phyloP scores from a whole-genome alignment of 305 asterid species.

The Fraxinus dipetala region DNA sequence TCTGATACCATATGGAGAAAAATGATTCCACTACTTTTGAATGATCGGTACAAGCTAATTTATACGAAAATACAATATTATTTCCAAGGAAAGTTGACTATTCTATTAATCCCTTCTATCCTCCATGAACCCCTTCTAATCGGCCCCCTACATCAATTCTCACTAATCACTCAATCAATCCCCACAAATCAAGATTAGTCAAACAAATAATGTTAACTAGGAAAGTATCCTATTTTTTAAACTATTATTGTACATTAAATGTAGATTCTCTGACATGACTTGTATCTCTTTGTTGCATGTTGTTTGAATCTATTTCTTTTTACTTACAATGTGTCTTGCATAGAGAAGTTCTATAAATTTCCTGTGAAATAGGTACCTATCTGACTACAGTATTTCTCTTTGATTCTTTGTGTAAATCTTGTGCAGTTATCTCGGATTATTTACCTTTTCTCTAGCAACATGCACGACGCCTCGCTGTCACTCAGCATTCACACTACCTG shows the following conservation, averaged over 20 bases:
- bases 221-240: neutral
- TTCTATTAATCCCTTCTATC: neutral
- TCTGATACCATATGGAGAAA: neutral
- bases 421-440: slow-evolving; percentile 56
- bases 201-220: neutral
- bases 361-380: neutral
- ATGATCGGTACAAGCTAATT: neutral
- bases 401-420: slow-evolving; percentile 10
- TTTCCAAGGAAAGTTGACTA: neutral
- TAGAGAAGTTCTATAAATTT: neutral
- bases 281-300: neutral
- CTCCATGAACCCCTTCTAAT: neutral
- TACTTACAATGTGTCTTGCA: neutral
- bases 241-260: neutral
- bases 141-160: neutral
- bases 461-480: slow-evolving; percentile 55
- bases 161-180: neutral
- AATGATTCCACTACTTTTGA: neutral
- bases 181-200: neutral
- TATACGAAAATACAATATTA: neutral
- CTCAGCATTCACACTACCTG: slow-evolving; percentile 63
- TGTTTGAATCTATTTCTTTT: neutral
- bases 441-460: slow-evolving; percentile 56
- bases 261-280: neutral
- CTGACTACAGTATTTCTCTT: neutral